Percentiles rank a stretch among this genome's conserved stretches.
Evolutionary conservation across 176 grass and related monocot species (phyloP).

Genomic region (Raddia guianensis): DNA sequence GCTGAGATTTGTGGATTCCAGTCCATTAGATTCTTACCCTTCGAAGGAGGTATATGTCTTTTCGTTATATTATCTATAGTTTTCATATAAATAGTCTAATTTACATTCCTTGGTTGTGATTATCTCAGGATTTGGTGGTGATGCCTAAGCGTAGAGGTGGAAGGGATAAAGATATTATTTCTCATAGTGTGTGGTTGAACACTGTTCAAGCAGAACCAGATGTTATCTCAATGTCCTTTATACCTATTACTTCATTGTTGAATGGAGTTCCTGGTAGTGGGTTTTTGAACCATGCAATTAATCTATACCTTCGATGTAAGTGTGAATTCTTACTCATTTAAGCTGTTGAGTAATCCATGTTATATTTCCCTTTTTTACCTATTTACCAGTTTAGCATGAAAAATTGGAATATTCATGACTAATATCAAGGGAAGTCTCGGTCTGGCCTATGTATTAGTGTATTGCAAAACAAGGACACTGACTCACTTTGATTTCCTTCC

Average conservation of each 20-base stretch:
- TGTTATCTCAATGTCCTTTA: constrained; percentile 95
- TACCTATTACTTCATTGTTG: constrained; percentile 96
- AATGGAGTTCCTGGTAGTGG: constrained; percentile 96
- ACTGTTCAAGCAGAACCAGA: constrained; percentile 79
- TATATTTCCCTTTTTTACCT: constrained; percentile 19
- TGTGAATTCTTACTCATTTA: constrained; percentile 31
- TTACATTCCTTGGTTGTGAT: constrained; percentile 32
- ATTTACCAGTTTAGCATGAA: constrained; percentile 1
- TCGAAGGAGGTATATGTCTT: constrained; percentile 64
- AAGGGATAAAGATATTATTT: constrained; percentile 66
- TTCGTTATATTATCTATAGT: constrained; percentile 17
- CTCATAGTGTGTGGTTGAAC: constrained; percentile 81
- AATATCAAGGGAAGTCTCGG: constrained; percentile 21
- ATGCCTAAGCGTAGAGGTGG: constrained; percentile 89
- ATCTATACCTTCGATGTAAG: constrained; percentile 93
- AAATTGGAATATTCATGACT: constrained; percentile 20
- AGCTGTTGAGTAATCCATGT: not conserved
- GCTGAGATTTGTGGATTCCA: constrained; percentile 70
- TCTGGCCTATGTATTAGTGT: not conserved
- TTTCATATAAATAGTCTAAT: constrained; percentile 6
- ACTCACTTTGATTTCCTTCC: not conserved
- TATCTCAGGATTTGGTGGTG: constrained; percentile 71
- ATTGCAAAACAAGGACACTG: not conserved
- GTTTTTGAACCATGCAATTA: constrained; percentile 96
- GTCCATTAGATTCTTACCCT: constrained; percentile 65